Evolutionary conservation across 2,329 filamentous ascomycete genomes (phyloP), one percentile per base, ranked within the genome.

Genomic region (Mariannaea sp.): DNA sequence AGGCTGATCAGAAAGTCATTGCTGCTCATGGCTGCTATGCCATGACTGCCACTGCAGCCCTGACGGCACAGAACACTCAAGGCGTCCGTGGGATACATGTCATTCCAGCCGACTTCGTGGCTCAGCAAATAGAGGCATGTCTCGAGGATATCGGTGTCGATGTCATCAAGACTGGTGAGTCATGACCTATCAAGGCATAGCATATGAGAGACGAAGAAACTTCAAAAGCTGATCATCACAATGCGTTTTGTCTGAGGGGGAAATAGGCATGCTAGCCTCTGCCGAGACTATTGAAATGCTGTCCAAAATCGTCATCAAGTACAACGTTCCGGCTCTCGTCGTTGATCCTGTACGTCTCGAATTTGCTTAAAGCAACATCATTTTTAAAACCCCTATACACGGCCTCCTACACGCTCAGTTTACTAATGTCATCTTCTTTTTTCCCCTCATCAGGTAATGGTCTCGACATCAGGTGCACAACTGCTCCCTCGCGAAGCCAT

Each of bases 381-480:
- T n/a, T n/a, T n/a, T n/a, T n/a, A n/a, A n/a, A n/a, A n/a, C n/a
- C n/a, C n/a, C n/a, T n/a, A n/a, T n/a, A n/a, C n/a, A 8, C 22
- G 22, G 8, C 22, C 8, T 24, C n/a, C 4, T 8, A n/a, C 9
- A 6, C 13, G 19, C 8, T 24, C 19, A 33, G 20, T 40, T 45
- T 16, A 26, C 32, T 39, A 27, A 42, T 22, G 61, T 13, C 42
- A 24, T 61, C 36, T 27, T 4, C n/a, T n/a, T n/a, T n/a, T n/a
- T n/a, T n/a, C n/a, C n/a, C n/a, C n/a, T n/a, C n/a, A n/a, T n/a
- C 26, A 94, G 90, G 92, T 97, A 53, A 97, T 97, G 92, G 84
- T 97, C 8, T 88, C 90, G 22, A 93, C 90, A 1, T 90, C 85
- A n/a, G 89, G 89, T 19, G 82, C 87, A 7, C 76, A 83, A 57